phyloP scores from a whole-genome alignment of 192 early-diverging fungal genomes.

The Podochytrium sp. region DNA sequence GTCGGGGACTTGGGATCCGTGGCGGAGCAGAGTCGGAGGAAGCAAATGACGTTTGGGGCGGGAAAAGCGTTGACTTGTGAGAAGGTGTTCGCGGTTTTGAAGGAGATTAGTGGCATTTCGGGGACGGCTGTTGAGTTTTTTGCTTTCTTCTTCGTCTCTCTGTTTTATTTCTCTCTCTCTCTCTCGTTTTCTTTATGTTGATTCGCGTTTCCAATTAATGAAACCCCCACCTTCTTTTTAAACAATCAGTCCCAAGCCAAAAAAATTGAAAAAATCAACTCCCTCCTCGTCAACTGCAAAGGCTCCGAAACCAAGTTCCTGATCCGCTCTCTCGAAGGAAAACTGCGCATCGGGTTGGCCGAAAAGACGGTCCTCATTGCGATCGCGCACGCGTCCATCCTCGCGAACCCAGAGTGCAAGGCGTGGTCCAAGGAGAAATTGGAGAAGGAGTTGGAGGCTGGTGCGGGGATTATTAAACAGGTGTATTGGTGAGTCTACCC shows the following conservation, averaged over 20 bases:
- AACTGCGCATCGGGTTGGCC: constrained; percentile 94
- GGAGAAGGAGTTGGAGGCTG: constrained; percentile 53
- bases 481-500: constrained; percentile 64
- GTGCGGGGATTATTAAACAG: constrained; percentile 60
- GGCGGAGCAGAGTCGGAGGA: constrained; percentile 79
- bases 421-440: constrained; percentile 48
- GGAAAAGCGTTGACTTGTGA: constrained; percentile 75
- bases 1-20: constrained; percentile 91
- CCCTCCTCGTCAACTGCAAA: constrained; percentile 74
- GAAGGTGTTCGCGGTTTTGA: constrained; percentile 83
- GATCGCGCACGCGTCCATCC: constrained; percentile 82
- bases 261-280: constrained; percentile 78
- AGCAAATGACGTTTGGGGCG: constrained; percentile 82
- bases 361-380: constrained; percentile 89
- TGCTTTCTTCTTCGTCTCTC: background rate
- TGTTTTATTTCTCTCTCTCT: no score
- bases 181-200: no score
- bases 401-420: constrained; percentile 51
- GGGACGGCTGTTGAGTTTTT: constrained; percentile 67
- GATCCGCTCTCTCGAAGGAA: constrained; percentile 87
- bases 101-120: constrained; percentile 81
- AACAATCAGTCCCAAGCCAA: constrained; percentile 69
- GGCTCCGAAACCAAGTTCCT: constrained; percentile 86
- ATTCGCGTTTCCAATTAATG: no score
- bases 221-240: background rate